phyloP scores from a whole-genome alignment of 2,329 filamentous ascomycete species.

The Furcasterigmium furcatum region DNA sequence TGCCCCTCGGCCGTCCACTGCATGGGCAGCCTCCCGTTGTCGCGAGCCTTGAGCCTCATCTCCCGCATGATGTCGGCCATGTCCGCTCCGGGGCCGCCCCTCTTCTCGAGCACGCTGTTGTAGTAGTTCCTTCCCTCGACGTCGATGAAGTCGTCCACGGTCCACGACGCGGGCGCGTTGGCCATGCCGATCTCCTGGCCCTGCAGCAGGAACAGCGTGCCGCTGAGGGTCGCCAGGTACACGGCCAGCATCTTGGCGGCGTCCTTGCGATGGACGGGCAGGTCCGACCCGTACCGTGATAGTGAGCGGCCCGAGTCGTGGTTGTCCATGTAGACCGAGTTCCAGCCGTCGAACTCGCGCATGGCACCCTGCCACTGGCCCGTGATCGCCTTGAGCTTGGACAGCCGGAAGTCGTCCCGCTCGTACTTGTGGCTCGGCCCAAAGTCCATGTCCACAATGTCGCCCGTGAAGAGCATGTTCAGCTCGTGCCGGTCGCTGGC shows the following conservation, averaged over 20 bases:
- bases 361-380: constrained; percentile 33
- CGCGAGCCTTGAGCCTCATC: constrained; percentile 26
- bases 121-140: constrained; percentile 40
- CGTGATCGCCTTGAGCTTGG: constrained; percentile 29
- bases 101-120: constrained; percentile 10
- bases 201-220: constrained; percentile 46
- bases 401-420: constrained; percentile 32
- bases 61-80: constrained; percentile 35
- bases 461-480: constrained; percentile 21
- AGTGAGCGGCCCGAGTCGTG: constrained; percentile 52
- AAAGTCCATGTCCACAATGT: constrained; percentile 28
- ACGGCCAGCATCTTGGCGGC: constrained; percentile 45
- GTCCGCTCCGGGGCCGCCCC: constrained; percentile 14
- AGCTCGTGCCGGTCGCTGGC: constrained; percentile 33
- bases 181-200: constrained; percentile 51
- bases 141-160: constrained; percentile 37
- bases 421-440: constrained; percentile 32
- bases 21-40: constrained; percentile 21
- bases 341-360: constrained; percentile 36
- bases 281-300: constrained; percentile 41
- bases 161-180: constrained; percentile 39
- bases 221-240: constrained; percentile 32
- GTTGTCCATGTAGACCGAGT: constrained; percentile 51
- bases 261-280: constrained; percentile 27
- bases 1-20: constrained; percentile 49